Evolutionary conservation across 331 rosid genomes (phyloP).

Genomic region (Acacia concinna): DNA sequence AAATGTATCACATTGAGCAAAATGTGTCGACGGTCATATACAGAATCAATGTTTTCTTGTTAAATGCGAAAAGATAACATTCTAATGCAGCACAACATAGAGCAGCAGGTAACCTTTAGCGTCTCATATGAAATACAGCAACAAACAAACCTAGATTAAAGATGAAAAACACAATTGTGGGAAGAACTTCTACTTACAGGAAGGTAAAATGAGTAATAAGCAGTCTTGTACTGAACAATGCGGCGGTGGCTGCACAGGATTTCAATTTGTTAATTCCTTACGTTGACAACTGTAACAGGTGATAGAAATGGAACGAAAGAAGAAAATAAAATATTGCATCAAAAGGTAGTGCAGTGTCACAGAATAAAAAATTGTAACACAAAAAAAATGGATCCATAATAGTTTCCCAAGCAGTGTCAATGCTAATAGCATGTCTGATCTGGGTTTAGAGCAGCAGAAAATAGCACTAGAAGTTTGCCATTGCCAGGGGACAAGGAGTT

Average conservation of each 20-base stretch:
- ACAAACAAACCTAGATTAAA: slow-evolving; percentile 27
- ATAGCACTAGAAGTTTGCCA: slow-evolving; percentile 14
- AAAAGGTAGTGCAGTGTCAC: slow-evolving; percentile 18
- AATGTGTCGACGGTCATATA: background rate
- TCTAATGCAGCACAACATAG: slow-evolving; percentile 8
- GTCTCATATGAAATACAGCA: slow-evolving; percentile 9
- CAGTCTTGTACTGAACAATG: slow-evolving; percentile 95
- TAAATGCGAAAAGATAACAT: slow-evolving; percentile 5
- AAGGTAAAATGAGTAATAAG: slow-evolving; percentile 92
- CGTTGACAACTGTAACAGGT: slow-evolving; percentile 17
- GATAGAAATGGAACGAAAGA: background rate
- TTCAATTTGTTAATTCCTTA: background rate
- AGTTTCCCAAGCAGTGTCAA: background rate
- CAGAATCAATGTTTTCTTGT: slow-evolving; percentile 11
- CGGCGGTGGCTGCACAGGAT: slow-evolving; percentile 82
- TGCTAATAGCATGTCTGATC: background rate
- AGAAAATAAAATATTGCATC: background rate
- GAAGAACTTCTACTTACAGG: slow-evolving; percentile 58
- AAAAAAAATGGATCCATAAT: slow-evolving; percentile 20
- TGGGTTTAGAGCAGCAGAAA: background rate
- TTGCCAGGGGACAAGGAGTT: slow-evolving; percentile 12
- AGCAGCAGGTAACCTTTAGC: background rate
- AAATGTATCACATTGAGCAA: background rate
- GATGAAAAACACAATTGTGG: slow-evolving; percentile 8
- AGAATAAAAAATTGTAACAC: slow-evolving; percentile 1